Evolutionary conservation across 805 yeast genomes (phyloP), one percentile per base, ranked within the genome.

Genomic region (Starmera amethionina): DNA sequence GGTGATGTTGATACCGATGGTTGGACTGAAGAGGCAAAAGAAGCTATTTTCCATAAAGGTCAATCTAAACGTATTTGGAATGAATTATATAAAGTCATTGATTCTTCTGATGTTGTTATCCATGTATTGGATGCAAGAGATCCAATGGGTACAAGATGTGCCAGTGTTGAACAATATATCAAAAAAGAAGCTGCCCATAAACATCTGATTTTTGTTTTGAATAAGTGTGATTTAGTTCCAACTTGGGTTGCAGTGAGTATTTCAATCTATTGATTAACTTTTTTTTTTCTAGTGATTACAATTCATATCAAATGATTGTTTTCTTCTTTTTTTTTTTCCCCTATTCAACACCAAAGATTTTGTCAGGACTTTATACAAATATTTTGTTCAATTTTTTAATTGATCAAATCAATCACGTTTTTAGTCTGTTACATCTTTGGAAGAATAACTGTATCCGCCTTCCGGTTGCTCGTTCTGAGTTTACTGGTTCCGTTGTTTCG

Each of bases 31-130:
- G 93, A 86, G 53, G 96, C 97, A 32, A 88, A 86, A 59, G 98
- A 93, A 63, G 89, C 93, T 44, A 89, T 90, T 62, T 90, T 90
- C 72, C 79, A 82, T 58, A 90, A 90, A 62, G 98, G 98, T 54
- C 98, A 90, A 67, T 88, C 97, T 37, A 90, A 90, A 66, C 83
- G 98, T 68, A 90, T 90, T 51, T 90, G 98, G 98, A 93, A 93
- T 62, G 98, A 90, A 62, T 71, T 90, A 45, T 90, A 93, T 64
- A 90, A 90, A 60, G 98, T 90, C 38, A 88, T 90, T 51, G 98
- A 90, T 63, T 90, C 97, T 10, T 87, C 97, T 0, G 98, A 90
- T 67, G 97, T 90, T 35, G 95, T 90, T 32, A 84, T 90, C 44
- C 97, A 93, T 54, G 98, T 93, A 19, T 68, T 90, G 41, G 98